Evolutionary conservation across 2,329 filamentous ascomycete species (phyloP).

Genomic region (Remersonia thermophila): DNA sequence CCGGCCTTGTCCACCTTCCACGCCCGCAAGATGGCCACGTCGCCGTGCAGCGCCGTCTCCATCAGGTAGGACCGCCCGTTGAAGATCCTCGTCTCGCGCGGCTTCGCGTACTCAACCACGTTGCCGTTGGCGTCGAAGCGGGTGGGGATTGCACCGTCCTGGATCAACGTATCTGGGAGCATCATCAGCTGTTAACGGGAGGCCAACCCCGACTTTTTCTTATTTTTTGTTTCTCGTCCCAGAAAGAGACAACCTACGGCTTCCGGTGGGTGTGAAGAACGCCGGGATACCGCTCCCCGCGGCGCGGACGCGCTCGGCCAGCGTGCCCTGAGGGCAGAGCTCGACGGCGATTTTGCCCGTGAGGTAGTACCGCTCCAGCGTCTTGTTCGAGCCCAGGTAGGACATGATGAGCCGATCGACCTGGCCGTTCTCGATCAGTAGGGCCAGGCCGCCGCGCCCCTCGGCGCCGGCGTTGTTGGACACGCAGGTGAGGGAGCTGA

Average conservation of each 20-base stretch:
- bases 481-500: conserved; percentile 60
- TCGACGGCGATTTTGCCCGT: conserved; percentile 64
- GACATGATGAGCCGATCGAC: conserved; percentile 61
- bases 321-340: conserved; percentile 63
- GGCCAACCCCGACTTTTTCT: too few relatives aligned
- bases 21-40: conserved; percentile 65
- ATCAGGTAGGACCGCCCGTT: conserved; percentile 61
- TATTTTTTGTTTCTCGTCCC: too few relatives aligned
- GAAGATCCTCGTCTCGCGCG: conserved; percentile 61
- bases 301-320: conserved; percentile 60
- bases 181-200: too few relatives aligned
- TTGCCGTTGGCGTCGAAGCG: conserved; percentile 46
- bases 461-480: conserved; percentile 71
- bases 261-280: conserved; percentile 68
- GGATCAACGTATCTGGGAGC: conserved; percentile 53
- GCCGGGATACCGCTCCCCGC: conserved; percentile 67
- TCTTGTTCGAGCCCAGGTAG: conserved; percentile 68
- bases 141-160: conserved; percentile 56
- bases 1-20: conserved; percentile 66
- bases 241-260: conserved; percentile 33
- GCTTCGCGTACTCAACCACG: conserved; percentile 50
- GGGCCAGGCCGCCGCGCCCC: conserved; percentile 54
- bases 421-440: conserved; percentile 56
- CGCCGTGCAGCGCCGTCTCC: conserved; percentile 63
- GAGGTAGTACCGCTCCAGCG: conserved; percentile 61